Evolutionary conservation across 2,329 filamentous ascomycete species (phyloP), one percentile per base, ranked within the genome.

Genomic region (Hymenoscyphus repandus): DNA sequence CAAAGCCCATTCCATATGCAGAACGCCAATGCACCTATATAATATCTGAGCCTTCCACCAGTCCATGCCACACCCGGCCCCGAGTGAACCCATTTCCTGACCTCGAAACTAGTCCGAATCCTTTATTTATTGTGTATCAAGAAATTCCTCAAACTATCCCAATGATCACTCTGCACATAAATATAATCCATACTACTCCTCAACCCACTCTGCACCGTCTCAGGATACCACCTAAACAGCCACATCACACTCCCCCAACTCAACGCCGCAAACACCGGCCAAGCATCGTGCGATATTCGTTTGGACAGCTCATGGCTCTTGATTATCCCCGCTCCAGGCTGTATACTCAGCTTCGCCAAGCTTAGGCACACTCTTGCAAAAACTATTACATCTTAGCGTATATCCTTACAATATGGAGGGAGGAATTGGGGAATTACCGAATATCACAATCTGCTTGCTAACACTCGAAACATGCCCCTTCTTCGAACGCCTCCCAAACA

Each of bases 101-200:
- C n/a, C n/a, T n/a, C n/a, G n/a, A n/a, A n/a, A n/a, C 22, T 27
- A 27, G 22, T 7, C 4, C 4, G 22, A 22, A 17, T n/a, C 5
- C 27, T 22, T 31, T 53, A 85, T 66, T 82, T 82, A 61, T 97
- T 97, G 69, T 96, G 86, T 78, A 89, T 86, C 17, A 96, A 64
- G 63, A 97, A 83, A 59, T 85, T 97, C 68, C 86, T 75, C 66
- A 96, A 74, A 36, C 85, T 87, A 65, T 95, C 87, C 90, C 92
- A 99, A 52, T 87, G 78, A 64, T 96, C 87, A 57, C 88, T 90
- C 69, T 97, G 87, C 52, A 82, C 78, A 68, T 92, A 99, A 75
- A 99, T 96, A 66, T 99, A 99, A 62, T 82, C 88, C 93, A 99
- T 99, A 74, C 90, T 96, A 71, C 84, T 91, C 68, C 90, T 80